A percentile compares a stretch with the other conserved stretches of the same genome.
phyloP scores from a whole-genome alignment of 2,329 filamentous ascomycete species.

The Pseudogymnoascus sp. region DNA sequence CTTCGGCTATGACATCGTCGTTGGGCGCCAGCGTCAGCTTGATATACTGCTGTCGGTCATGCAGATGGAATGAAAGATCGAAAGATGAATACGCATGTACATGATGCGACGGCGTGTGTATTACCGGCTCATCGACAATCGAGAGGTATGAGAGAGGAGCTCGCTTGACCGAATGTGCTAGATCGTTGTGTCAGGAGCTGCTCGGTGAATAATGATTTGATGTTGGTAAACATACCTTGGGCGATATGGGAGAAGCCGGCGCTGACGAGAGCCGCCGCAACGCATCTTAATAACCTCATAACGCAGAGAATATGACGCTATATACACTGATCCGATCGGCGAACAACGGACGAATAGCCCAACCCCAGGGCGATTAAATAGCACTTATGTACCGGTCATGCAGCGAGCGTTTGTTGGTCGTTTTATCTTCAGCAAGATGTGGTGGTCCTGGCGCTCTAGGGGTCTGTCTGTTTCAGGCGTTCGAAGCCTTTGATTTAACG shows the following conservation, averaged over 20 bases:
- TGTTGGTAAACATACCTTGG: slow-evolving; percentile 1
- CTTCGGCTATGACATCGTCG: slow-evolving; percentile 75
- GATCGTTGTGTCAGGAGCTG: slow-evolving; percentile 7
- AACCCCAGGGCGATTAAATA: background rate
- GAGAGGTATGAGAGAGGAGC: slow-evolving; percentile 71
- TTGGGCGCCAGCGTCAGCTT: slow-evolving; percentile 82
- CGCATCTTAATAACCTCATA: slow-evolving; percentile 9
- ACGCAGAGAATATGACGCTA: background rate
- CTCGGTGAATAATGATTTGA: background rate
- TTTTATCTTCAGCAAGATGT: background rate
- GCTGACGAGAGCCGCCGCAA: slow-evolving; percentile 9
- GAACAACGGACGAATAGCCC: background rate
- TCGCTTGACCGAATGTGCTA: slow-evolving; percentile 65
- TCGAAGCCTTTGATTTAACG: background rate
- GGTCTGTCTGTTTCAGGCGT: slow-evolving; percentile 2
- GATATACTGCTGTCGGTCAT: slow-evolving; percentile 59
- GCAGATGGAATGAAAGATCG: slow-evolving; percentile 73
- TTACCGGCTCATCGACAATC: slow-evolving; percentile 63
- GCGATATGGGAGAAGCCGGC: background rate
- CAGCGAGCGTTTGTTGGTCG: background rate
- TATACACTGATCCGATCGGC: background rate
- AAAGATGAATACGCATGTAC: slow-evolving; percentile 77
- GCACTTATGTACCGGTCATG: background rate
- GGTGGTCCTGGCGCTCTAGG: background rate
- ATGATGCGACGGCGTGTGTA: slow-evolving; percentile 71